Base-by-base conservation (phyloP, 305 asterid species). In the Solanum aculeatissimum region DNA sequence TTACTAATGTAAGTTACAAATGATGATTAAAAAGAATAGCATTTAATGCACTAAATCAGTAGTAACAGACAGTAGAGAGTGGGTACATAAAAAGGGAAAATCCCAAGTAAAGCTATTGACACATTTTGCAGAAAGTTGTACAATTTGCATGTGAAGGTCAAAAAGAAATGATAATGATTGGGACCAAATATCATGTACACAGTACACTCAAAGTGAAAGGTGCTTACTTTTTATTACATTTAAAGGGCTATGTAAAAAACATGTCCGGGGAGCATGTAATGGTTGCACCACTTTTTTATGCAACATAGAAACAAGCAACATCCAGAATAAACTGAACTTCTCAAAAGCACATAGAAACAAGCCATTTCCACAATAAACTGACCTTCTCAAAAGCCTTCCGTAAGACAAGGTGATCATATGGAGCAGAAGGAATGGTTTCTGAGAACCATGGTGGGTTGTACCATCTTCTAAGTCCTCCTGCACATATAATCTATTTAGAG, bases 381-480 rank as follows among this genome's bases (percentile, higher is more conserved):
- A 94, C 99, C 99, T 95, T 97, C 90, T 97, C 99, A 90, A 97
- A 97, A 88, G 97, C 98, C 88, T 85, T 88, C 87, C 98, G 94
- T 85, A 97, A 87, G 88, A 91, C 92, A 84, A 93, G 91, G 87
- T 92, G 91, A 69, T 95, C 98, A 80, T 95, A 97, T 81, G 97
- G 95, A 83, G 90, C 81, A 80, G 93, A 89, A 84, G 98, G 99
- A 87, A 94, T 92, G 75, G 89, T 89, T 88, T 94, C 99, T 16
- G 90, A 85, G 84, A 84, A 94, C 99, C 99, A 97, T 79, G 90
- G 91, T 81, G 99, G 99, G 92, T 95, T 97, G 92, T 94, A 97
- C 99, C 99, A 97, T 89, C 99, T 95, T 85, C 92, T 90, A 62
- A 94, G 90, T 81, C 86, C 94, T 74, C 99, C 99, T 97, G 94